These are phyloP conservation scores for Pleurotus pulmonarius DNA, from an alignment of 768 basidiomycete species.

Conservation along the genomic window DNA sequence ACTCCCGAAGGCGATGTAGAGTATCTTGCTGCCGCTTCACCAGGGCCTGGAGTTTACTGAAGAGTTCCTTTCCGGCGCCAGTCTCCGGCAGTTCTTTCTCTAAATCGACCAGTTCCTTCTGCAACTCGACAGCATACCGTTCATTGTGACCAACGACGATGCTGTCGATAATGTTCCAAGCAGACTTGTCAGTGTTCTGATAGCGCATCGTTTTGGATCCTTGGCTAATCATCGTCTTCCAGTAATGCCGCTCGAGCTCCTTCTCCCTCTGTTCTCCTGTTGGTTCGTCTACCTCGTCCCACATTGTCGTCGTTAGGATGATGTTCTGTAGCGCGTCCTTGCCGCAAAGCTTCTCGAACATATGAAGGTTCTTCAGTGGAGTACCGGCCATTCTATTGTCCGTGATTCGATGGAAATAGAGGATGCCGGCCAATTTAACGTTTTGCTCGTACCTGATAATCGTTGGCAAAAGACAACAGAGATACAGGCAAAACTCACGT, in stretches of 20 bases:
- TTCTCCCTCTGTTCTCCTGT: constrained; percentile 35
- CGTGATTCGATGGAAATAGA: constrained; percentile 20
- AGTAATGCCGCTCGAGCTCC: constrained; percentile 38
- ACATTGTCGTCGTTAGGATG: constrained; percentile 34
- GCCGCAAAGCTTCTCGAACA: constrained; percentile 34
- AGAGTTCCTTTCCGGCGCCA: constrained; percentile 13
- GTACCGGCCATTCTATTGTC: constrained; percentile 26
- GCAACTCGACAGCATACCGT: constrained; percentile 12
- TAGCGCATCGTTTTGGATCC: constrained; percentile 36
- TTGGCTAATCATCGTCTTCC: constrained; percentile 37
- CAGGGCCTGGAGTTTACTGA: constrained; percentile 8
- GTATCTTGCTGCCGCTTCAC: constrained; percentile 11
- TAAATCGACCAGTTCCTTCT: constrained; percentile 17
- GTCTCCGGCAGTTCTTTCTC: constrained; percentile 31
- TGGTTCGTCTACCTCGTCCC: constrained; percentile 31
- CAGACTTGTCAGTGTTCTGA: constrained; percentile 15
- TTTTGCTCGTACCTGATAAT: constrained; percentile 9
- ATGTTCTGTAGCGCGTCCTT: constrained; percentile 21
- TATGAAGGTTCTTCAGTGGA: constrained; percentile 20
- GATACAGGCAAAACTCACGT: constrained; percentile 2
- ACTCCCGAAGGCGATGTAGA: constrained; percentile 3
- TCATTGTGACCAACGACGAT: constrained; percentile 21
- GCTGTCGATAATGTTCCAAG: constrained; percentile 20
- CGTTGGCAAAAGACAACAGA: neutral
- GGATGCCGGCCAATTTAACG: constrained; percentile 21